Evolutionary conservation across 176 grass and related monocot species (phyloP), one percentile per base, ranked within the genome.

Genomic region (Carex scoparia): DNA sequence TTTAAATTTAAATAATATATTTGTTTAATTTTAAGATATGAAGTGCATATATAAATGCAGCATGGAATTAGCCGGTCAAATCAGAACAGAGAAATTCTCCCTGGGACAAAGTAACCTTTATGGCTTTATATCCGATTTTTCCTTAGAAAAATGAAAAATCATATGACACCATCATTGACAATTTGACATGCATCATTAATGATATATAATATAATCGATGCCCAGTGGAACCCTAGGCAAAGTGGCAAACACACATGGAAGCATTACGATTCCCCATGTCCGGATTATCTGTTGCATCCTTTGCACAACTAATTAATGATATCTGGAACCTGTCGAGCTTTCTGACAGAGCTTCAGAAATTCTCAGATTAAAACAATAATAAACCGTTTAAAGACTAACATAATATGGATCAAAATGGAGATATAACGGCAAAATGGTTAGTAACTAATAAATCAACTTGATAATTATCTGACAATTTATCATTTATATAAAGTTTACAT

Each of bases 201-300:
- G 57, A 40, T 16, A 23, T 23, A 23, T 23, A 23, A 23, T 23
- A 23, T 23, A 59, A 80, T 7, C 16, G 23, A 12, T 81, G 10
- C 23, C 15, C 60, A 82, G 37, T 65, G 63, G 80, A 82, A 82
- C 61, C 80, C 80, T 82, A 82, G 61, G 80, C 80, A 33, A 33
- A 33, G 32, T 33, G 32, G 32, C 32, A 82, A 81, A 82, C 61
- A 82, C 60, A 66, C 32, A 35, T 51, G 31, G 18, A 63, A 27
- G 57, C 70, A 28, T 74, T 27, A 9, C 44, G n/a, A 53, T 74
- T 74, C 40, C 40, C 10, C 70, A 51, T 30, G 19, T 31, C 71
- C 48, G n/a, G 71, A 76, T 76, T 44, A 9, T 53, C 18, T 54
- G 19, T 53, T 28, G 10, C 71, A 27, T 49, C 51, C 0, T 74